These are phyloP conservation scores for Paecilomyces niveus DNA, from an alignment of 2,329 filamentous ascomycete genomes.

Conservation along the genomic window DNA sequence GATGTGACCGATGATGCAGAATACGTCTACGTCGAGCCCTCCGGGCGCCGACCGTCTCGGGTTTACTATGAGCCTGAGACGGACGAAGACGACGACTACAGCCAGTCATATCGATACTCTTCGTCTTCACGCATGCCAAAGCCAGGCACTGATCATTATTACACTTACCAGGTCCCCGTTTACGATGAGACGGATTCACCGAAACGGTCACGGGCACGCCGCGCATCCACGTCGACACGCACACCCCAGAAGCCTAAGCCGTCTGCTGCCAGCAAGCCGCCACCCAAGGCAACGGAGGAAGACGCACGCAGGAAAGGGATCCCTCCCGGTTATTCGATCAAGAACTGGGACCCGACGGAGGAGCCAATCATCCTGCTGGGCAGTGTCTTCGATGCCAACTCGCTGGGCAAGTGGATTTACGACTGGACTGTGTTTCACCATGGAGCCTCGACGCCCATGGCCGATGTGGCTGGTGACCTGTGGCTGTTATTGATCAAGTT, in stretches of 20 bases:
- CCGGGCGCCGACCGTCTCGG: constrained; percentile 32
- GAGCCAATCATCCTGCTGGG: constrained; percentile 89
- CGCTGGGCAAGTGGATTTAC: constrained; percentile 97
- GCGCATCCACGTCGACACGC: constrained; percentile 47
- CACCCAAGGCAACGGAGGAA: constrained; percentile 55
- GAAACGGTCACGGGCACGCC: constrained; percentile 45
- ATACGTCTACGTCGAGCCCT: constrained; percentile 37
- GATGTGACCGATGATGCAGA: constrained; percentile 52
- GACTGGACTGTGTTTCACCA: constrained; percentile 96
- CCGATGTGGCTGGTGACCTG: constrained; percentile 86
- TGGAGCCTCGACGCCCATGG: constrained; percentile 71
- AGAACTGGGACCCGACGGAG: constrained; percentile 96
- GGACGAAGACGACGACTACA: constrained; percentile 15
- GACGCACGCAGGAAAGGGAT: constrained; percentile 61
- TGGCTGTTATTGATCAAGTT: constrained; percentile 94
- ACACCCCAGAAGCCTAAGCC: constrained; percentile 38
- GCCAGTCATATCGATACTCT: constrained; percentile 16
- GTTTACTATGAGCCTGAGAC: constrained; percentile 12
- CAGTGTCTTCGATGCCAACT: constrained; percentile 96
- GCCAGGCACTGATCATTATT: constrained; percentile 44
- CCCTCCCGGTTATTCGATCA: constrained; percentile 83
- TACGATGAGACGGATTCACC: constrained; percentile 48
- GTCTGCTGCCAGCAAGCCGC: constrained; percentile 25
- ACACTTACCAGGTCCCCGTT: constrained; percentile 49
- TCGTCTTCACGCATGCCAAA: constrained; percentile 34